Evolutionary conservation across 208 protist genomes (phyloP), one percentile per base, ranked within the genome.

Genomic region (Leishmania arabica): DNA sequence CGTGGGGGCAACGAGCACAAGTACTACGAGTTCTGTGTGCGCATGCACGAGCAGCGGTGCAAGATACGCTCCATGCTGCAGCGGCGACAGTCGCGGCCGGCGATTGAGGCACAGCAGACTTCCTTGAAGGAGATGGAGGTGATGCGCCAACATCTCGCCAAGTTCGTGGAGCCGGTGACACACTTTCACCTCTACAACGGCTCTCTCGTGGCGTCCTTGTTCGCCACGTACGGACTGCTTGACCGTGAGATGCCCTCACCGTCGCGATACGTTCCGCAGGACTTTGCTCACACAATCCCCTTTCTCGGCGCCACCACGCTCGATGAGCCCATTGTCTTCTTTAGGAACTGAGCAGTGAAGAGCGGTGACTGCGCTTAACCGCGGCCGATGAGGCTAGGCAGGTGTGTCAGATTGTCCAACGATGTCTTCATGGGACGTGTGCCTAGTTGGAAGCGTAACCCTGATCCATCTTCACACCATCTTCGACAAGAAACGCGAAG

Each of bases 251-350:
- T 91, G 74, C 92, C 93, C 15, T 79, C 89, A 49, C 90, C 91
- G 24, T 96, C 91, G 54, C 89, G 91, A n/a, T 98, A 95, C 84
- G 91, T 96, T 15, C 88, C 93, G 54, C 91, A 95, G 75, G 95
- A 98, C 85, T 98, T 96, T 87, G 90, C 93, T 4, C 90, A 93
- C 82, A 88, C 93, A 54, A 60, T 96, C 40, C 95, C 95, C 6
- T 95, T 95, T 77, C 91, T 88, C 15, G 86, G 90, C 47, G 86
- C 92, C 31, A 92, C 90, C 8, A 77, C 60, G 19, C 83, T 96
- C n/a, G 91, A 90, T 24, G 92, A 95, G 76, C 95, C 95, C 5
- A 75, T 95, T 27, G 88, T 98, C 45, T 96, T 98, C 68, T 98
- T 93, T 77, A 94, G 91, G 78, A 88, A 92, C 75, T 95, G 79